These are phyloP conservation scores for Scleromitrula shiraiana DNA, from an alignment of 2,329 filamentous ascomycete genomes.

Conservation along the genomic window DNA sequence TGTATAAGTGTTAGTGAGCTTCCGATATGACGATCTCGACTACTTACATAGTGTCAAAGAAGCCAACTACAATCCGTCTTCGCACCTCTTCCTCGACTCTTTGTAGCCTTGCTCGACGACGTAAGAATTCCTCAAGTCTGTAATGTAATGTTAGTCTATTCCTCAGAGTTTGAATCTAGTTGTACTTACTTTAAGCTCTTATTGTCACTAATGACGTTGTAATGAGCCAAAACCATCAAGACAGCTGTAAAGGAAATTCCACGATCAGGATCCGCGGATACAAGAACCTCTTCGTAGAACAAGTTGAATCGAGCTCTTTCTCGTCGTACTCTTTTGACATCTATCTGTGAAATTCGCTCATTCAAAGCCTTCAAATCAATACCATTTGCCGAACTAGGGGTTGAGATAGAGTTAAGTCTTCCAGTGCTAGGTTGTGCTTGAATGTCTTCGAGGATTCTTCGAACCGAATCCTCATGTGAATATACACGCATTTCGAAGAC, in stretches of 20 bases:
- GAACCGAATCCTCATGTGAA: slow-evolving; percentile 79
- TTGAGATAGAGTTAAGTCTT: slow-evolving; percentile 45
- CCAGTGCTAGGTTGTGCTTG: slow-evolving; percentile 33
- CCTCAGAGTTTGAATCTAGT: not conserved
- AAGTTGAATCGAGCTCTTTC: slow-evolving; percentile 75
- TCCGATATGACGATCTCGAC: not conserved
- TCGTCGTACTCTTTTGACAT: slow-evolving; percentile 64
- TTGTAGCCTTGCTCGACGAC: slow-evolving; percentile 81
- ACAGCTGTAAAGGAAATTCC: slow-evolving; percentile 90
- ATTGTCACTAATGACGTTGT: slow-evolving; percentile 97
- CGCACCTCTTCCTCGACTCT: slow-evolving; percentile 92
- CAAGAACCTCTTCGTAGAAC: slow-evolving; percentile 96
- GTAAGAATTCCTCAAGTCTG: slow-evolving; percentile 87
- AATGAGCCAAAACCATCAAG: slow-evolving; percentile 92
- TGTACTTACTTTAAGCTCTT: slow-evolving; percentile 73
- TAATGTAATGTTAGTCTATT: slow-evolving; percentile 25
- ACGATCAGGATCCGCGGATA: slow-evolving; percentile 79
- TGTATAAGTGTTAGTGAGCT: slow-evolving; percentile 27
- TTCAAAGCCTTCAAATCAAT: slow-evolving; percentile 73
- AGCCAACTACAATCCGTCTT: slow-evolving; percentile 81
- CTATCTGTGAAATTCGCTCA: slow-evolving; percentile 62
- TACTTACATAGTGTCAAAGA: slow-evolving; percentile 80
- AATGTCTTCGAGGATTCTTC: slow-evolving; percentile 80
- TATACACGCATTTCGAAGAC: slow-evolving; percentile 98
- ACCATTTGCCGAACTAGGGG: slow-evolving; percentile 42